Base-by-base conservation (phyloP, 306 rosid genomes). In the Sechiopsis laciniata region DNA sequence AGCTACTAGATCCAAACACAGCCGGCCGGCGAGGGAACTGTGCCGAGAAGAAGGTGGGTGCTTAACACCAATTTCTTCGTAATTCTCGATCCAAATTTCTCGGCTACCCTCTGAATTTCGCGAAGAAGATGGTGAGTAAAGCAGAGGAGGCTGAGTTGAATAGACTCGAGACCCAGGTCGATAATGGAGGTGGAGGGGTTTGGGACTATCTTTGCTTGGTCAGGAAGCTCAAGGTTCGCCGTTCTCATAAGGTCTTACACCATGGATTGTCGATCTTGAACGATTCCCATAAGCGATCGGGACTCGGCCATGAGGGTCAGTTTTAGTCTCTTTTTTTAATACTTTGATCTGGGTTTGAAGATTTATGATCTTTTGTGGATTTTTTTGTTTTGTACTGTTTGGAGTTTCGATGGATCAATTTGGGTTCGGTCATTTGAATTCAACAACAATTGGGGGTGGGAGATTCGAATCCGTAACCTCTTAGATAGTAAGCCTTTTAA, bases 171-270 rank as follows among this genome's bases (percentile, higher is more conserved):
- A 89, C 57, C 73, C 99, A 95, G 91, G 99, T 91, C 29, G 99
- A 95, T 59, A 95, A 95, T 74, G 99, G 87, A 53, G 99, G 99
- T 7, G 99, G 97, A 72, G 99, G 97, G 15, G 97, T 85, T 4
- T 95, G 96, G 99, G 99, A 91, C 78, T 95, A 86, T 60, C 93
- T 95, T 45, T 84, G 82, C 50, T 83, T 91, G 11, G 82, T 95
- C 32, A 75, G 95, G 72, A 91, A 91, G 80, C 96, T 95, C 74
- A 95, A 88, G 85, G 82, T 95, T 78, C 92, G 97, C 6, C 92
- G 97, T 61, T 89, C 99, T 0, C 87, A 86, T 12, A 95, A 88
- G 84, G 96, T 91, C 3, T 71, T 95, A 74, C 88, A 88, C 79
- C 81, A 91, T 50, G 99, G 99, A 51, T 64, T 95, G 51, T 83